These are phyloP conservation scores for Eucalyptus paniculata DNA, from an alignment of 345 rosid genomes.

Conservation along the genomic window DNA sequence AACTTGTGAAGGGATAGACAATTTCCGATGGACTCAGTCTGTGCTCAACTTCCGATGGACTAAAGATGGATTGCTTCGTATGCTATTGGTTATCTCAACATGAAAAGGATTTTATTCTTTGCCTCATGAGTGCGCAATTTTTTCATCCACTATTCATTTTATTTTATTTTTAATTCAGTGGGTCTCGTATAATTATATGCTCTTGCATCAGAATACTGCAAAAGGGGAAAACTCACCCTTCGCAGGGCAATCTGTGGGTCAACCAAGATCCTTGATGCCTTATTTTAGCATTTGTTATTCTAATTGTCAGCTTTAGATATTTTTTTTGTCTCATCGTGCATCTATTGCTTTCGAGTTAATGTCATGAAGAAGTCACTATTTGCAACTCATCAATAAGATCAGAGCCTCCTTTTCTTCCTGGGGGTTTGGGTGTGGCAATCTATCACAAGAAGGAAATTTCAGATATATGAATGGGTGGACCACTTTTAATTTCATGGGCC, in stretches of 20 bases:
- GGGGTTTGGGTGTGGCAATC: background rate
- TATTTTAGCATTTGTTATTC: background rate
- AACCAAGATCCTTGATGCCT: background rate
- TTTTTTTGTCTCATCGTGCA: background rate
- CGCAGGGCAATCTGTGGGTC: background rate
- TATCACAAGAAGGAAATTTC: background rate
- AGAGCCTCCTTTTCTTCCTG: background rate
- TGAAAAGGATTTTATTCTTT: background rate
- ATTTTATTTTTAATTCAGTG: background rate
- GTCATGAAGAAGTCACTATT: background rate
- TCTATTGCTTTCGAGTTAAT: background rate
- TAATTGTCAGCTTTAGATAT: background rate
- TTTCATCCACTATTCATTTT: background rate
- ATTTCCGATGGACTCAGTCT: background rate
- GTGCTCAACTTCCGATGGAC: background rate
- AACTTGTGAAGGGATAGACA: constrained; percentile 47
- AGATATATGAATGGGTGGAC: background rate
- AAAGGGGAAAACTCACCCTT: background rate
- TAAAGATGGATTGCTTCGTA: background rate
- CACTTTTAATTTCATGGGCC: background rate
- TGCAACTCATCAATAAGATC: background rate
- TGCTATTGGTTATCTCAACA: background rate
- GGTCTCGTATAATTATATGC: background rate
- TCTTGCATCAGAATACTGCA: background rate
- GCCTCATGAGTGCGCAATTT: background rate